Evolutionary conservation across 2,329 filamentous ascomycete genomes (phyloP), one percentile per base, ranked within the genome.

Genomic region (Fusarium dlaminii): DNA sequence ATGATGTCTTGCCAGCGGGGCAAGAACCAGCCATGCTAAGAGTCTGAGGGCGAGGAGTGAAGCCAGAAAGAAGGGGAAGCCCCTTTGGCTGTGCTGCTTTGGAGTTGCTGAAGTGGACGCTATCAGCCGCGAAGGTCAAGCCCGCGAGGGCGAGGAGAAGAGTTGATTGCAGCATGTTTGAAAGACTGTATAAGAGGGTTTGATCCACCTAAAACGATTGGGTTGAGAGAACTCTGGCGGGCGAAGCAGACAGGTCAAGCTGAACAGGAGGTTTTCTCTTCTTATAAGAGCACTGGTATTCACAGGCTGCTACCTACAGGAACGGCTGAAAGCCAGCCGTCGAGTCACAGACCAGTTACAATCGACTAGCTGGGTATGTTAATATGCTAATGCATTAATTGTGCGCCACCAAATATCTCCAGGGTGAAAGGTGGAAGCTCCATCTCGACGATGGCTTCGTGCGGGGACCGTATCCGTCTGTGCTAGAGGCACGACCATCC

Each of bases 81-180:
- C 57, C 56, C 17, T 74, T 66, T 12, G 70, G 56, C 17, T 55
- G 56, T 22, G 39, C 37, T 51, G 70, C 70, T 55, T 69, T 57
- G n/a, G 58, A 37, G 20, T 55, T 58, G 49, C 66, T 76, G 70
- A 78, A 76, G 54, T 70, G 56, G 34, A 65, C 36, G 24, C 45
- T 59, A 11, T 74, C 54, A n/a, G 72, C 55, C 24, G 79, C 78
- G 24, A 72, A 36, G 13, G 70, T 72, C 57, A 79, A 54, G 65
- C 75, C 79, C 29, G 69, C 66, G 30, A 79, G 68, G 51, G 73
- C 71, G 37, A 82, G 71, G 46, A 82, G 43, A 27, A 81, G 66
- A 51, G 70, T 68, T 46, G 78, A 77, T 60, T 55, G 70, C 69
- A 75, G 24, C 80, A 81, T 81, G 14, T 24, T 27, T 24, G 40